Conservation (phyloP, 176 grass and related monocot species). For the Musa acuminata region DNA sequence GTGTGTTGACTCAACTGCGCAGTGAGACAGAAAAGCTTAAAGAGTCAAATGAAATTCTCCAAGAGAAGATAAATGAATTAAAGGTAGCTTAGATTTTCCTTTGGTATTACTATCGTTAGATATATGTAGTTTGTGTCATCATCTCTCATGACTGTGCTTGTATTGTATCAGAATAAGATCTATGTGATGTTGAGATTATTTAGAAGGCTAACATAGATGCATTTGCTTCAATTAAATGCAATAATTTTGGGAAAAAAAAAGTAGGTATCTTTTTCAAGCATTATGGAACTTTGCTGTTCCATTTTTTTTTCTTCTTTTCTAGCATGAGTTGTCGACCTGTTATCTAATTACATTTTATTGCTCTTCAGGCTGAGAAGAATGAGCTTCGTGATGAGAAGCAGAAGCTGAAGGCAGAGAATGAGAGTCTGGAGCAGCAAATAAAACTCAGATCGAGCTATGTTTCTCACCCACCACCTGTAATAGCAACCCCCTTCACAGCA, state of each 20-base stretch:
- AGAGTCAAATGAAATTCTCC: slow-evolving; percentile 70
- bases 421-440: slow-evolving; percentile 51
- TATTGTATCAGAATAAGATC: too few species aligned
- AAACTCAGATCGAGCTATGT: slow-evolving; percentile 54
- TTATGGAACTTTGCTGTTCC: too few species aligned
- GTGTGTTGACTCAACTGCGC: slow-evolving; percentile 55
- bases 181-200: too few species aligned
- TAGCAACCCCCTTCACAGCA: slow-evolving; percentile 45
- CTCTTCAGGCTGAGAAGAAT: slow-evolving; percentile 54
- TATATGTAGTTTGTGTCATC: too few species aligned
- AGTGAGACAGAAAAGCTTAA: slow-evolving; percentile 73
- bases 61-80: slow-evolving; percentile 99
- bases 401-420: slow-evolving; percentile 54
- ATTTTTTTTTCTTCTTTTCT: too few species aligned
- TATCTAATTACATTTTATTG: neutral
- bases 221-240: too few species aligned
- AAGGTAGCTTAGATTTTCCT: slow-evolving; percentile 40
- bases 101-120: neutral
- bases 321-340: too few species aligned
- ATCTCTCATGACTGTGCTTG: too few species aligned
- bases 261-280: too few species aligned
- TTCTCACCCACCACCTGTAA: slow-evolving; percentile 37
- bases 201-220: too few species aligned
- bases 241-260: too few species aligned
- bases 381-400: slow-evolving; percentile 77